phyloP scores from a whole-genome alignment of 2,329 filamentous ascomycete species.

The Colletotrichum plurivorum region DNA sequence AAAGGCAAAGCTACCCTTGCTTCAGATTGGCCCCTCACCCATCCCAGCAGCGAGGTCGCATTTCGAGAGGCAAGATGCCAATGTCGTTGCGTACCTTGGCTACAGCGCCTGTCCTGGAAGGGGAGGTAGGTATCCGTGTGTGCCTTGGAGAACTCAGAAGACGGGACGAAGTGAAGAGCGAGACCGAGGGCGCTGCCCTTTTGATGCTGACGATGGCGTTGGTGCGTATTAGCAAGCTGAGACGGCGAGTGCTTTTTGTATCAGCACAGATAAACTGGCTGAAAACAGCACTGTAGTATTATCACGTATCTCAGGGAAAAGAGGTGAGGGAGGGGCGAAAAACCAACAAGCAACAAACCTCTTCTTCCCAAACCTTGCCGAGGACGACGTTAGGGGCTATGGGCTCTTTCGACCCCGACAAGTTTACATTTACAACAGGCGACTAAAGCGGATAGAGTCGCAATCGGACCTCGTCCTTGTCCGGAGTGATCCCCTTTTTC shows the following conservation, averaged over 20 bases:
- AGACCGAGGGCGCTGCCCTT: not conserved
- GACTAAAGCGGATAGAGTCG: constrained; percentile 15
- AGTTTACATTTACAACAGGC: not conserved
- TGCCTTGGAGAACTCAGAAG: constrained; percentile 3
- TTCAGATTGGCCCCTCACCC: not conserved
- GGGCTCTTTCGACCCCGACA: not conserved
- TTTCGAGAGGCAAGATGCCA: too few species aligned
- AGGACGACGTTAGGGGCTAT: not conserved
- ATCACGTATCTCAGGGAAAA: not conserved
- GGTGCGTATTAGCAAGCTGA: too few species aligned
- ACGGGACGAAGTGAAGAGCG: constrained; percentile 16
- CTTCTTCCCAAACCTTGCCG: too few species aligned
- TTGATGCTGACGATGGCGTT: too few species aligned
- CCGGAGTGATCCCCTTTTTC: constrained; percentile 4
- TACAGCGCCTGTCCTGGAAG: too few species aligned
- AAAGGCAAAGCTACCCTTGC: constrained; percentile 14
- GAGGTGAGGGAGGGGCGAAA: not conserved
- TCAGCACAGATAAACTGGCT: not conserved
- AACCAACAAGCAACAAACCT: not conserved
- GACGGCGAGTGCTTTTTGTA: too few species aligned
- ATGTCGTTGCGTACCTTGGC: too few species aligned
- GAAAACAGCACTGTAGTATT: too few species aligned
- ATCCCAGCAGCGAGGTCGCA: not conserved
- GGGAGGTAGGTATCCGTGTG: not conserved
- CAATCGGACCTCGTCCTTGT: constrained; percentile 4